phyloP scores from a whole-genome alignment of 2,329 filamentous ascomycete species.

The Purpureocillium takamizusanense region DNA sequence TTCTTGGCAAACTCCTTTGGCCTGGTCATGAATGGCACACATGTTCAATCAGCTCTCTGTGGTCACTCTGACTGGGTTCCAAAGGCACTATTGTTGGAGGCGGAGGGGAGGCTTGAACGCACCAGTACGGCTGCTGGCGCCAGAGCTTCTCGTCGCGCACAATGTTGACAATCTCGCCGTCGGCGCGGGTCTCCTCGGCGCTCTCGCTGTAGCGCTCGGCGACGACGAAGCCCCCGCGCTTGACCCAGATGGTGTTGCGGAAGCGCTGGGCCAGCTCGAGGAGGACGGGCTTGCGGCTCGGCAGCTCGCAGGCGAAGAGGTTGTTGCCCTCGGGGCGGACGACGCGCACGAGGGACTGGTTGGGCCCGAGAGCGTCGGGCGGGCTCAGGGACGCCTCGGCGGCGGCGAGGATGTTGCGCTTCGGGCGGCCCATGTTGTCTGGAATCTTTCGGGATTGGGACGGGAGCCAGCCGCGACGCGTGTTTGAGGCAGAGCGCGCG shows the following conservation, averaged over 20 bases:
- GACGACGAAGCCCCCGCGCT: constrained; percentile 77
- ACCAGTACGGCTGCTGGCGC: constrained; percentile 88
- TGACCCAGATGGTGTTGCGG: constrained; percentile 89
- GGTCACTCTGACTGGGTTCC: too few relatives aligned
- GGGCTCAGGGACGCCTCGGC: constrained; percentile 61
- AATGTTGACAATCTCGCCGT: constrained; percentile 86
- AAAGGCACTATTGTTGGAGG: too few relatives aligned
- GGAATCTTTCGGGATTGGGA: too few relatives aligned
- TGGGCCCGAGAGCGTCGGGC: constrained; percentile 47
- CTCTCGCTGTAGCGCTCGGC: constrained; percentile 59
- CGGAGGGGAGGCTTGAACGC: constrained; percentile 14
- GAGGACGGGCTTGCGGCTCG: constrained; percentile 55
- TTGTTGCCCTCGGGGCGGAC: constrained; percentile 81
- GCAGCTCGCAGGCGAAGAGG: constrained; percentile 70
- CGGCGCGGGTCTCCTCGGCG: constrained; percentile 66
- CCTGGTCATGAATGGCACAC: constrained; percentile 45
- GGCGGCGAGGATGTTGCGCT: constrained; percentile 68
- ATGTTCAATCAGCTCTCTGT: too few relatives aligned
- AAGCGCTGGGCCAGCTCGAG: constrained; percentile 80
- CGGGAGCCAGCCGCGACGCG: too few relatives aligned
- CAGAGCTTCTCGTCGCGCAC: constrained; percentile 86
- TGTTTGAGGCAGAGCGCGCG: too few relatives aligned
- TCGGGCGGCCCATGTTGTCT: constrained; percentile 31
- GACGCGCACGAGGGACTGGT: constrained; percentile 65
- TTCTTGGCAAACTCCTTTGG: constrained; percentile 70